A percentile compares a stretch with the other conserved stretches of the same genome.
Evolutionary conservation across 306 rosid species (phyloP).

Genomic region (Abrus pulchellus): DNA sequence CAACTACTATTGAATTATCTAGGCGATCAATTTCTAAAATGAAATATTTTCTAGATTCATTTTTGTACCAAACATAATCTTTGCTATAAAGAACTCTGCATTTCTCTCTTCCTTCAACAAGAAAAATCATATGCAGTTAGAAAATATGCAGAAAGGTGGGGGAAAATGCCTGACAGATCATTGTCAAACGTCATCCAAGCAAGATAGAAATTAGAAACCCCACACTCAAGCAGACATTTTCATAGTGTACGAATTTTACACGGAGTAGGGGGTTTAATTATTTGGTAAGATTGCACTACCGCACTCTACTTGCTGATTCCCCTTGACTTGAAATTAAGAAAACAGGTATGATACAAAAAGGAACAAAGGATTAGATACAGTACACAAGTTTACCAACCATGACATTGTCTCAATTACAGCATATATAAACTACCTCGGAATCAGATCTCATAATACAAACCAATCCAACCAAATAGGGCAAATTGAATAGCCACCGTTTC

Average conservation of each 20-base stretch:
- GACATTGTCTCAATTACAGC: slow-evolving; percentile 27
- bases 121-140: not conserved
- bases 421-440: slow-evolving; percentile 28
- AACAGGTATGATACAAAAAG: not conserved
- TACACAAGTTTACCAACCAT: slow-evolving; percentile 33
- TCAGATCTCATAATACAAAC: slow-evolving; percentile 44
- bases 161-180: not conserved
- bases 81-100: not conserved
- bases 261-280: not conserved
- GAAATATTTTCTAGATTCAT: not conserved
- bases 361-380: slow-evolving; percentile 31
- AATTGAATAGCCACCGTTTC: slow-evolving; percentile 43
- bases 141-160: not conserved
- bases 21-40: not conserved
- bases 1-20: slow-evolving; percentile 12
- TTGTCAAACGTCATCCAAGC: not conserved
- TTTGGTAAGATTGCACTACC: not conserved
- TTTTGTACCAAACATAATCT: not conserved
- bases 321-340: not conserved
- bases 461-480: slow-evolving; percentile 37
- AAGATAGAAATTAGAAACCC: not conserved
- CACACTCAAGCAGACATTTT: slow-evolving; percentile 1
- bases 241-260: not conserved
- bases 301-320: not conserved
- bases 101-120: not conserved